phyloP scores from a whole-genome alignment of 192 early-diverging fungal genomes.

The Backusella macrospora region DNA sequence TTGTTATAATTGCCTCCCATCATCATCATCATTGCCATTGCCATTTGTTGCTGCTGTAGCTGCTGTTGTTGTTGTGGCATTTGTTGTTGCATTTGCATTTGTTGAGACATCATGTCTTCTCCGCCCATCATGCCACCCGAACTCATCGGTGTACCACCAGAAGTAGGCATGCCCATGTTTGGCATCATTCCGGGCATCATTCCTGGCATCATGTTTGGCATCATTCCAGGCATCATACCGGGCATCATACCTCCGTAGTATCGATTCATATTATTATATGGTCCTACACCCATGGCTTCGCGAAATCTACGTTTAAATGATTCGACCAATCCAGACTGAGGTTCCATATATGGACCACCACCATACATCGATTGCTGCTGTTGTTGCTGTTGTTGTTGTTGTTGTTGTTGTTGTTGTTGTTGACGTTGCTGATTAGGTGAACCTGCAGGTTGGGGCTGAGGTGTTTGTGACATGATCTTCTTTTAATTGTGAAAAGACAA shows the following conservation, averaged over 20 bases:
- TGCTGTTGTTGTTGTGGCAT: neutral
- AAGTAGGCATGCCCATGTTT: neutral
- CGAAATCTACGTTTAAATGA: conserved; percentile 6
- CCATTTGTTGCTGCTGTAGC: neutral
- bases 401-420: neutral
- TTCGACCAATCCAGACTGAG: neutral
- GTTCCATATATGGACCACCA: neutral
- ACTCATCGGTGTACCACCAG: conserved; percentile 11
- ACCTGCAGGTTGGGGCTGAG: conserved; percentile 7
- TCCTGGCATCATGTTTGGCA: neutral
- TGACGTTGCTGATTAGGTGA: neutral
- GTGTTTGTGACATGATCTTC: conserved; percentile 2
- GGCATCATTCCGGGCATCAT: conserved; percentile 4
- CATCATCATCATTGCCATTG: conserved; percentile 13
- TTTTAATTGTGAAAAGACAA: too few relatives aligned
- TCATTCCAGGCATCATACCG: neutral
- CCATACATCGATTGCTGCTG: neutral
- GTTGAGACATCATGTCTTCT: conserved; percentile 12
- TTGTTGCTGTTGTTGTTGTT: neutral
- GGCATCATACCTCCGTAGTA: neutral
- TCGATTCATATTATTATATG: neutral
- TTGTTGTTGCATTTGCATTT: conserved; percentile 14
- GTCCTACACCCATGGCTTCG: neutral
- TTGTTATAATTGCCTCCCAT: neutral
- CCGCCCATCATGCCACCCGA: conserved; percentile 6